These are phyloP conservation scores for Claviceps maximensis DNA, from an alignment of 2,329 filamentous ascomycete genomes.

Conservation along the genomic window DNA sequence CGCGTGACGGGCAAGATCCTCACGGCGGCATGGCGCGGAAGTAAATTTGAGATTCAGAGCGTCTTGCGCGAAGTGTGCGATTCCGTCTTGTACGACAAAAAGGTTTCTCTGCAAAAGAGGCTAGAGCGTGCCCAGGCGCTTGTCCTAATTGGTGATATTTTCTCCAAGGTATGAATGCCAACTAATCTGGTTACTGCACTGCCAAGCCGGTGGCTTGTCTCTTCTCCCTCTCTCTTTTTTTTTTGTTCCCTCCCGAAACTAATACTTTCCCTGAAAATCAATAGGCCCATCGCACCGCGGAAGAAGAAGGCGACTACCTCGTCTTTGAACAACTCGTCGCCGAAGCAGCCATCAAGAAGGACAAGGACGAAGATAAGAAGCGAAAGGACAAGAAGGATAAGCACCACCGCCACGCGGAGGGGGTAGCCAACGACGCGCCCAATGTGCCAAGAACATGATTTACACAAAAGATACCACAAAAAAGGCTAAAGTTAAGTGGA, in stretches of 20 bases:
- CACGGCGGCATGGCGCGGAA: conserved; percentile 88
- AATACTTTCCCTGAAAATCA: not conserved
- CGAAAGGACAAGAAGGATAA: conserved; percentile 40
- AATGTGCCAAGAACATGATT: conserved; percentile 11
- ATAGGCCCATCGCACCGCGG: conserved; percentile 75
- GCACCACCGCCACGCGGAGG: conserved; percentile 19
- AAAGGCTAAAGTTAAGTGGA: too few relatives aligned
- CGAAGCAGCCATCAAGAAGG: conserved; percentile 91
- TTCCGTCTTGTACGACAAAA: conserved; percentile 64
- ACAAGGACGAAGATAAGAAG: conserved; percentile 62
- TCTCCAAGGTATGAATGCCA: conserved; percentile 61
- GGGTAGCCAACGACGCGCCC: conserved; percentile 14
- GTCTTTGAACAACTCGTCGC: conserved; percentile 97
- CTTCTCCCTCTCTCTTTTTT: not conserved
- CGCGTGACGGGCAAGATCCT: conserved; percentile 96
- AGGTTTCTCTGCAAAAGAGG: conserved; percentile 69
- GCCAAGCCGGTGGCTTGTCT: too few relatives aligned
- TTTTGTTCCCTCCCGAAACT: not conserved
- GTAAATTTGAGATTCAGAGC: conserved; percentile 95
- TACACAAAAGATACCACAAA: not conserved
- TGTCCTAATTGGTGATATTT: conserved; percentile 78
- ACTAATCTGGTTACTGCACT: too few relatives aligned
- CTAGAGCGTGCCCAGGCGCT: conserved; percentile 84
- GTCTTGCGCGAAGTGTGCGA: conserved; percentile 93
- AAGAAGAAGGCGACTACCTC: conserved; percentile 98